Evolutionary conservation across 306 rosid genomes (phyloP), one percentile per base, ranked within the genome.

Genomic region (Comarum palustre): DNA sequence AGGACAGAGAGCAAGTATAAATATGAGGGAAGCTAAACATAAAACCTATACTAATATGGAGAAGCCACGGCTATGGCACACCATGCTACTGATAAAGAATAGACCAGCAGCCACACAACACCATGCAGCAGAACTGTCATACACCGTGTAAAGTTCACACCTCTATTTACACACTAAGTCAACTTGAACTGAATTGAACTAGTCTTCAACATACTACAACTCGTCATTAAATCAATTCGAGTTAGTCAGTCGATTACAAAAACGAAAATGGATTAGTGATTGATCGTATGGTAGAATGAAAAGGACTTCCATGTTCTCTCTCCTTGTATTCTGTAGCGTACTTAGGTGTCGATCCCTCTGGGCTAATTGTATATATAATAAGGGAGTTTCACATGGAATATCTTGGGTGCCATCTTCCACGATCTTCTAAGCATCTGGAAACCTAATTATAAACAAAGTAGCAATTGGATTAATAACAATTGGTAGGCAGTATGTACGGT

Each of bases 371-470:
- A 62, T 57, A 68, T 68, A 48, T 55, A 48, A 81, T 79, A 25
- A 62, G 68, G 73, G 52, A 31, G 29, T 71, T 50, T 82, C 93
- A 88, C 90, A 84, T 86, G 90, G 69, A 82, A 82, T 78, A 76
- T 75, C 80, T 71, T 46, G 74, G 79, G 82, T 72, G 68, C 75
- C 86, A 80, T 78, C 80, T 85, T 86, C 86, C 81, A 73, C 75
- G 68, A 78, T 80, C 89, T 80, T 80, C 81, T 36, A 68, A 78
- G 69, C 79, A 43, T 58, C 45, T 71, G 36, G 15, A 41, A 43
- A 8, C 73, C 54, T 29, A 42, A 71, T 71, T n/a, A n/a, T n/a
- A 77, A 79, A 54, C 59, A 52, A 82, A 48, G 50, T 24, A 2
- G 8, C 22, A 61, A 74, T 27, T 36, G 19, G 60, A 41, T 50